Conservation (phyloP, 805 yeast species). For the Candida arabinofermentans region DNA sequence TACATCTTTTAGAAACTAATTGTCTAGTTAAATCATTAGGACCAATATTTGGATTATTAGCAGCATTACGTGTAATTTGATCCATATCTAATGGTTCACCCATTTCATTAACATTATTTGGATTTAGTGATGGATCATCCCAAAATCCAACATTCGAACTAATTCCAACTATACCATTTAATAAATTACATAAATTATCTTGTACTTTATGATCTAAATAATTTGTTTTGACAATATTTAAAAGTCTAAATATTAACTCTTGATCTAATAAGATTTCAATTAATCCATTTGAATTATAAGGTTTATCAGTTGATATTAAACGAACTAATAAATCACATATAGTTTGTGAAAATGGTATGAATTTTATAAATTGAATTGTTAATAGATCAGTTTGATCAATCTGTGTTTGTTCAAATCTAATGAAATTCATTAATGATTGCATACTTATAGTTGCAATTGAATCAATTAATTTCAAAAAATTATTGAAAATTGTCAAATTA, state of each 20-base stretch:
- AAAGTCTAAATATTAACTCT: slow-evolving; percentile 58
- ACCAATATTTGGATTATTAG: slow-evolving; percentile 76
- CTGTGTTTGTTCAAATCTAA: slow-evolving; percentile 42
- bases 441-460: slow-evolving; percentile 78
- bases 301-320: slow-evolving; percentile 86
- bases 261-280: slow-evolving; percentile 72
- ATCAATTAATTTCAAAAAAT: slow-evolving; percentile 80
- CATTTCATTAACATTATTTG: slow-evolving; percentile 35
- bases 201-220: slow-evolving; percentile 32
- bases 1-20: slow-evolving; percentile 67
- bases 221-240: slow-evolving; percentile 54
- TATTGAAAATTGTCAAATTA: slow-evolving; percentile 27
- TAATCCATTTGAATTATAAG: slow-evolving; percentile 82
- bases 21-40: slow-evolving; percentile 93
- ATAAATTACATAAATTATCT: slow-evolving; percentile 58
- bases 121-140: slow-evolving; percentile 17
- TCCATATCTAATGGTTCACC: slow-evolving; percentile 65
- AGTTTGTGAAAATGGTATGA: slow-evolving; percentile 79
- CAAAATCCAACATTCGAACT: slow-evolving; percentile 36
- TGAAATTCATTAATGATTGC: slow-evolving; percentile 68
- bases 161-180: slow-evolving; percentile 78
- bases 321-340: slow-evolving; percentile 84
- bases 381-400: slow-evolving; percentile 33
- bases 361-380: slow-evolving; percentile 71
- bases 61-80: slow-evolving; percentile 9